These are phyloP conservation scores for Melampsora abietis-canadensis DNA, from an alignment of 1,284 basidiomycete genomes.

Conservation along the genomic window DNA sequence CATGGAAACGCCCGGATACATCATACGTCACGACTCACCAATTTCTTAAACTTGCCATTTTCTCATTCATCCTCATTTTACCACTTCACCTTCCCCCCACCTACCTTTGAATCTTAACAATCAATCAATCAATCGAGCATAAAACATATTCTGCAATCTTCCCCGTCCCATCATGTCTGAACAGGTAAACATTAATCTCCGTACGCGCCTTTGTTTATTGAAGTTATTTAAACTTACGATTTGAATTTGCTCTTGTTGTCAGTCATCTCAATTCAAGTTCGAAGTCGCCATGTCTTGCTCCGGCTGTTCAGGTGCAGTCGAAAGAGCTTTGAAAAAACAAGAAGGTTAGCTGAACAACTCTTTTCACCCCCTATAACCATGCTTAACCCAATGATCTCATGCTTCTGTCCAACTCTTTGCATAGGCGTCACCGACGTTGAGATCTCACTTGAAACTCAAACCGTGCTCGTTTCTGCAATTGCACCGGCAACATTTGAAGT, in stretches of 20 bases:
- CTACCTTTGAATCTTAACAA: neutral
- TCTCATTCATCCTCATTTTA: neutral
- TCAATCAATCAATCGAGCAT: neutral
- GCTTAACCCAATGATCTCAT: neutral
- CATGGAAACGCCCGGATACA: no score
- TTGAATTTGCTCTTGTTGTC: neutral
- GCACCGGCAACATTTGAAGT: conserved; percentile 39
- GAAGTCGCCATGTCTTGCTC: conserved; percentile 36
- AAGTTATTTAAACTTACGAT: neutral
- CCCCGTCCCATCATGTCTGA: neutral
- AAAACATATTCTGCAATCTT: neutral
- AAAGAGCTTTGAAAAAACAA: conserved; percentile 43
- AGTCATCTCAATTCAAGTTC: conserved; percentile 27
- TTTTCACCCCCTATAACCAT: neutral
- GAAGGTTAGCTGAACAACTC: conserved; percentile 18
- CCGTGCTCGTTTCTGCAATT: conserved; percentile 33
- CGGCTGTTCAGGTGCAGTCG: conserved; percentile 41
- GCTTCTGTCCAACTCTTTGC: neutral
- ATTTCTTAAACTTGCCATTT: neutral
- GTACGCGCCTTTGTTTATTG: neutral
- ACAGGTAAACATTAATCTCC: neutral
- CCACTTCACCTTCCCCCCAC: neutral
- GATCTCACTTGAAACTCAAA: conserved; percentile 42
- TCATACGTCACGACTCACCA: no score
- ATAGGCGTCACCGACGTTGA: conserved; percentile 41